Evolutionary conservation across 805 yeast species (phyloP).

Genomic region (Lachancea meyersii): DNA sequence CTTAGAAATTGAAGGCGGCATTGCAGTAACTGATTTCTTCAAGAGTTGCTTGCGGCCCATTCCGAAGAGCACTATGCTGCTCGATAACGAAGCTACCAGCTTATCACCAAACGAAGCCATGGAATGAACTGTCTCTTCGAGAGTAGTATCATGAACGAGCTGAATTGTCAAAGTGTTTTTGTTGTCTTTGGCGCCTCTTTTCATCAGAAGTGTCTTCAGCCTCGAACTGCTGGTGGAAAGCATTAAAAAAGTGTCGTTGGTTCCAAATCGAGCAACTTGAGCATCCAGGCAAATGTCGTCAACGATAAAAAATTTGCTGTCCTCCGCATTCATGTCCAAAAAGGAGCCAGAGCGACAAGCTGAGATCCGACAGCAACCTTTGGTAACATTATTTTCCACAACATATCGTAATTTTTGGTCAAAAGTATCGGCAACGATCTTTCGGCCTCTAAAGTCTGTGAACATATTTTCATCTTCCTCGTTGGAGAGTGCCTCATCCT

Average conservation of each 20-base stretch:
- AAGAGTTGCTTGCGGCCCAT: constrained; percentile 76
- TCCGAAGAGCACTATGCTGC: constrained; percentile 54
- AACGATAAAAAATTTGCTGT: constrained; percentile 3
- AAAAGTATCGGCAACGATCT: constrained; percentile 11
- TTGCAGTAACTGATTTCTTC: constrained; percentile 48
- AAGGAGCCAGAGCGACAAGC: constrained; percentile 1
- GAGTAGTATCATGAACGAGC: constrained; percentile 54
- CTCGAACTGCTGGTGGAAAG: constrained; percentile 37
- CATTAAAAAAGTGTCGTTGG: constrained; percentile 34
- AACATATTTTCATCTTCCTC: constrained; percentile 5
- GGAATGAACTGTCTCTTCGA: constrained; percentile 44
- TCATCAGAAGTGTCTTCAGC: constrained; percentile 18
- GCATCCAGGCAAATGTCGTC: constrained; percentile 17
- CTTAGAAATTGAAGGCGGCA: constrained; percentile 39
- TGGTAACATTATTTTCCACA: background rate
- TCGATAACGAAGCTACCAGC: constrained; percentile 53
- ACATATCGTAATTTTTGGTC: constrained; percentile 18
- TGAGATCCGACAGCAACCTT: constrained; percentile 2
- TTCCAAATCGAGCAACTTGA: constrained; percentile 22
- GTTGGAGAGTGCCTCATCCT: background rate
- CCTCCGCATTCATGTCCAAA: constrained; percentile 4
- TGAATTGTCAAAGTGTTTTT: constrained; percentile 31
- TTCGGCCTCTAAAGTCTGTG: constrained; percentile 11
- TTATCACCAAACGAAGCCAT: constrained; percentile 52
- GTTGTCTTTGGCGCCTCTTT: constrained; percentile 26